phyloP scores from a whole-genome alignment of 2,329 filamentous ascomycete genomes.

The Fusarium sarcochroum region DNA sequence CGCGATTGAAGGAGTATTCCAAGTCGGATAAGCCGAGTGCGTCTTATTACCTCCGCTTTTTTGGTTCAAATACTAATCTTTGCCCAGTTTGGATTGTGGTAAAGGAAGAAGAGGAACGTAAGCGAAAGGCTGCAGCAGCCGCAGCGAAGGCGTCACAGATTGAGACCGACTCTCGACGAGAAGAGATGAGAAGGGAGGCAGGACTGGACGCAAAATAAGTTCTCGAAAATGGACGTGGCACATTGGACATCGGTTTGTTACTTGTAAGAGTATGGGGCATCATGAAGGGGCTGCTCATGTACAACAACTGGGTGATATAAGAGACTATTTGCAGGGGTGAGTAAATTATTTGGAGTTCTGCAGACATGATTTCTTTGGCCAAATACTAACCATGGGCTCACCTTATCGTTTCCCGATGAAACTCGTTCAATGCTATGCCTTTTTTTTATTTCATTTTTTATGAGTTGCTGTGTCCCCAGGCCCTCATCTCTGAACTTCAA shows the following conservation, averaged over 20 bases:
- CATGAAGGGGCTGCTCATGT: conserved; percentile 33
- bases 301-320: conserved; percentile 32
- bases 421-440: neutral
- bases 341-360: conserved; percentile 36
- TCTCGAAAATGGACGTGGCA: neutral
- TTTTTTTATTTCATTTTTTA: no score
- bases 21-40: conserved; percentile 93
- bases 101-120: conserved; percentile 62
- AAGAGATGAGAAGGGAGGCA: conserved; percentile 65
- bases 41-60: conserved; percentile 50
- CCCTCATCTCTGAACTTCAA: neutral
- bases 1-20: conserved; percentile 85
- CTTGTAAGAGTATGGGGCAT: conserved; percentile 45
- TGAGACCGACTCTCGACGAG: conserved; percentile 60
- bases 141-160: conserved; percentile 56
- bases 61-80: conserved; percentile 24
- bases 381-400: neutral
- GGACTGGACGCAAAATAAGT: conserved; percentile 58
- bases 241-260: conserved; percentile 13
- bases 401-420: neutral
- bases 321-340: conserved; percentile 15
- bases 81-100: conserved; percentile 65
- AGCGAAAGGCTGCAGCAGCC: conserved; percentile 55
- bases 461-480: neutral
- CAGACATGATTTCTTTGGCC: conserved; percentile 23